Conservation (phyloP, 2,329 filamentous ascomycete species). For the Xylaria sp. region DNA sequence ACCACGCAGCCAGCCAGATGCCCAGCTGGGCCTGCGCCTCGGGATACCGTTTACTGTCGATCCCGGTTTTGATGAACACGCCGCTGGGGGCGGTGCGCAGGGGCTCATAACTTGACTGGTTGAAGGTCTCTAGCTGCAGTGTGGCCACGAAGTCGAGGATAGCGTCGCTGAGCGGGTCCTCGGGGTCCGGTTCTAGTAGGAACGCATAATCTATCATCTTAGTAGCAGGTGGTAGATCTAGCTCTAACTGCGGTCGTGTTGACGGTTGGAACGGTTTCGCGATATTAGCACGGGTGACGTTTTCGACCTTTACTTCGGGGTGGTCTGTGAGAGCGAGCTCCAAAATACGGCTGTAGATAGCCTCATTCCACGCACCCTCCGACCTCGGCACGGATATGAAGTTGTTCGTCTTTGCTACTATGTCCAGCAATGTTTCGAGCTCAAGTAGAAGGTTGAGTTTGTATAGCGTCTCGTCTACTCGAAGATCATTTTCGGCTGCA, state of each 20-base stretch:
- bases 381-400: not conserved
- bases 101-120: slow-evolving; percentile 3
- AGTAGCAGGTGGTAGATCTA: not conserved
- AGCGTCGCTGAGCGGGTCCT: not conserved
- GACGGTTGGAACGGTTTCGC: not conserved
- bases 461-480: too few species aligned
- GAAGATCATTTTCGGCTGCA: too few species aligned
- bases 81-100: not conserved
- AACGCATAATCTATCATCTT: slow-evolving; percentile 15
- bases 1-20: slow-evolving; percentile 13
- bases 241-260: not conserved
- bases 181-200: not conserved
- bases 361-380: not conserved
- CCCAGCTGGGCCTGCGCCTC: slow-evolving; percentile 2
- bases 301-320: not conserved
- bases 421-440: not conserved
- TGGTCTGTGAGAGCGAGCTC: not conserved
- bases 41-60: not conserved
- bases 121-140: not conserved
- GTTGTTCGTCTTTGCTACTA: not conserved
- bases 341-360: not conserved
- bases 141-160: not conserved
- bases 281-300: slow-evolving; percentile 8
- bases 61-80: slow-evolving; percentile 6
- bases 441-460: too few species aligned